Conservation (phyloP, 345 rosid species). For the Populus ilicifolia region DNA sequence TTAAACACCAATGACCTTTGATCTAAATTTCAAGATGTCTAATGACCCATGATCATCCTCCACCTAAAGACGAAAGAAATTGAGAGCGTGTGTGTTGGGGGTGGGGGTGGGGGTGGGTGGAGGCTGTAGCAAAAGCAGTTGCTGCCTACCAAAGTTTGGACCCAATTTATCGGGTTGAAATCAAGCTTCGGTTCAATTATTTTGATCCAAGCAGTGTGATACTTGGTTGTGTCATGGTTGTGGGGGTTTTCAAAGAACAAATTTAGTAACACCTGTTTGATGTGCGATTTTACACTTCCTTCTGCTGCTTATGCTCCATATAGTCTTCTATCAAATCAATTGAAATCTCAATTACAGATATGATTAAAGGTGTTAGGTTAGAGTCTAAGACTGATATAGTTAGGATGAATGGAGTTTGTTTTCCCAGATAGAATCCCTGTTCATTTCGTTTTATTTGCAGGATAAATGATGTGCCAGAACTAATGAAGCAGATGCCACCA, state of each 20-base stretch:
- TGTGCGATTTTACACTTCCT: not conserved
- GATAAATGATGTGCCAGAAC: conserved; percentile 47
- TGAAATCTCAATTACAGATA: not conserved
- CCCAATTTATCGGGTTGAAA: not conserved
- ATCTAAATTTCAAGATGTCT: not conserved
- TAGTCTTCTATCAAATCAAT: not conserved
- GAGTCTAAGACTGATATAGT: not conserved
- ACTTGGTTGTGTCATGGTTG: not conserved
- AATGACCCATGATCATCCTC: not conserved
- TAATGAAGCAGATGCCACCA: conserved; percentile 73
- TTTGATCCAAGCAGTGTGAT: not conserved
- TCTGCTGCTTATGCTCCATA: not conserved
- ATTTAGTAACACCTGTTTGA: not conserved
- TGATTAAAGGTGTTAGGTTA: not conserved
- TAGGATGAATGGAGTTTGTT: too few relatives aligned
- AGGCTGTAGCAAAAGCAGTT: not conserved
- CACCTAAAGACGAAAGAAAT: not conserved
- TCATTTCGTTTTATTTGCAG: conserved; percentile 34
- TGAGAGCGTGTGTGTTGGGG: not conserved
- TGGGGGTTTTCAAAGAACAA: not conserved
- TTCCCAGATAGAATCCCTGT: not conserved
- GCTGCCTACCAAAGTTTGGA: not conserved
- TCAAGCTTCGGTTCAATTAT: not conserved
- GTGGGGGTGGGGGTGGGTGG: not conserved
- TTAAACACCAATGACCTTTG: not conserved